These are phyloP conservation scores for Scedosporium dehoogii DNA, from an alignment of 2,329 filamentous ascomycete species.

Conservation along the genomic window DNA sequence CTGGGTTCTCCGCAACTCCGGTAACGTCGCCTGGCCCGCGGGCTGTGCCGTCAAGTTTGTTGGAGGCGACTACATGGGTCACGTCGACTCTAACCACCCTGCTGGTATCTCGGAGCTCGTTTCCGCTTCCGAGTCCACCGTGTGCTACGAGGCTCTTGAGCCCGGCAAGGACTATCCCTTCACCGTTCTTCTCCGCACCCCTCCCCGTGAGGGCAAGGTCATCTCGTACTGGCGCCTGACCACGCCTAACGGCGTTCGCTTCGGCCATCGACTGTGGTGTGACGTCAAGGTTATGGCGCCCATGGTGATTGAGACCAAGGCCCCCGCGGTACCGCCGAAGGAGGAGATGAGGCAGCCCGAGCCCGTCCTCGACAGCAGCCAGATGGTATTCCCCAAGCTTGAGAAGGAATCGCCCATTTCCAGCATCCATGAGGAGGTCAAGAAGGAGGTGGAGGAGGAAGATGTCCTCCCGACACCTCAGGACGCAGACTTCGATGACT, in stretches of 20 bases:
- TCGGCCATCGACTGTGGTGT: slow-evolving; percentile 93
- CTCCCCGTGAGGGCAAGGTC: slow-evolving; percentile 62
- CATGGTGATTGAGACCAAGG: slow-evolving; percentile 12
- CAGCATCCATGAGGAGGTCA: slow-evolving; percentile 61
- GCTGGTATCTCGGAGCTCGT: slow-evolving; percentile 69
- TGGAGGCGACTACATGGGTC: slow-evolving; percentile 93
- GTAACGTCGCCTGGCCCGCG: slow-evolving; percentile 69
- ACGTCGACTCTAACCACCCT: slow-evolving; percentile 70
- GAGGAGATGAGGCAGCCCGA: slow-evolving; percentile 13
- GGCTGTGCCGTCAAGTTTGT: slow-evolving; percentile 87
- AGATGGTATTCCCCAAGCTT: slow-evolving; percentile 95
- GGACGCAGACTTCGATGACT: slow-evolving; percentile 27
- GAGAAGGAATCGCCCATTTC: slow-evolving; percentile 84
- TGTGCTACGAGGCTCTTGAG: slow-evolving; percentile 57
- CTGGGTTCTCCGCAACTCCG: slow-evolving; percentile 84
- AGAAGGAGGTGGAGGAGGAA: slow-evolving; percentile 33
- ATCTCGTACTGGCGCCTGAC: slow-evolving; percentile 98
- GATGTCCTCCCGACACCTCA: slow-evolving; percentile 32
- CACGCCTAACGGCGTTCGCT: slow-evolving; percentile 66
- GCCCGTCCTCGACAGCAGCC: slow-evolving; percentile 33
- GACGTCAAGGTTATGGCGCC: slow-evolving; percentile 61
- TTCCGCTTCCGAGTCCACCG: slow-evolving; percentile 73
- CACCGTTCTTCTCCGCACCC: slow-evolving; percentile 75
- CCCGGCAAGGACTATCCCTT: slow-evolving; percentile 72
- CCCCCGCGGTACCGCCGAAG: not conserved